Conservation (phyloP, 495 filamentous ascomycete genomes). For the Talaromyces adpressus region DNA sequence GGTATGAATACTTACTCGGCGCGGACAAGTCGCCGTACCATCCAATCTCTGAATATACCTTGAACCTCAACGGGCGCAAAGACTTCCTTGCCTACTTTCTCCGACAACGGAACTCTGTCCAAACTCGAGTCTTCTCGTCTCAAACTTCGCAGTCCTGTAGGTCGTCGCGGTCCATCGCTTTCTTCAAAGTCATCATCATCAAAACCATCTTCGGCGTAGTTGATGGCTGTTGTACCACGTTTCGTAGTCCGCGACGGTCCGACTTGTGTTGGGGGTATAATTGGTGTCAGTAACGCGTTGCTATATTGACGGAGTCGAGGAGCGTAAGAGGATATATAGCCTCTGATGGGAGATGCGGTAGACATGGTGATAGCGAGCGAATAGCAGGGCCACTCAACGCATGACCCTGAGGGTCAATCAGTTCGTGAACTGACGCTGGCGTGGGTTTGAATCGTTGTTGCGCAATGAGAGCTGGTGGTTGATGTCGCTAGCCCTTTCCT, state of each 20-base stretch:
- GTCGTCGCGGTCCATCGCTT: constrained; percentile 67
- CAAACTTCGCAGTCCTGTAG: constrained; percentile 77
- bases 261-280: constrained; percentile 61
- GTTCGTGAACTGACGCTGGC: constrained; percentile 8
- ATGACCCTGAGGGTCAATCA: constrained; percentile 27
- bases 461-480: not conserved
- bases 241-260: constrained; percentile 82
- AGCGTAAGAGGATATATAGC: constrained; percentile 86
- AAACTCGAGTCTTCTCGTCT: constrained; percentile 66
- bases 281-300: constrained; percentile 86
- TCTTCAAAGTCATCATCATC: constrained; percentile 95
- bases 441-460: not conserved
- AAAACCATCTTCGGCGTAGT: constrained; percentile 93
- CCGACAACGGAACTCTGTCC: constrained; percentile 52
- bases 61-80: constrained; percentile 72
- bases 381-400: constrained; percentile 35
- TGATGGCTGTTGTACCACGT: constrained; percentile 90
- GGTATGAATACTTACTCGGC: constrained; percentile 30
- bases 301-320: constrained; percentile 85
- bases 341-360: constrained; percentile 55
- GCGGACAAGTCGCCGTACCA: constrained; percentile 64
- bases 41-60: constrained; percentile 92
- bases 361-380: constrained; percentile 35
- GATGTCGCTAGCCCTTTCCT: constrained; percentile 6
- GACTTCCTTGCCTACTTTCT: constrained; percentile 82